Evolutionary conservation across 345 rosid species (phyloP).

Genomic region (Citrus sinensis): DVS_A1.0 CM039167.1:4619001-4619500

Average conservation of each 20-base stretch:
- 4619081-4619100: no score
- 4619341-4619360: slow-evolving; percentile 3
- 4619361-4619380: neutral
- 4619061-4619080: no score
- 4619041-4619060: no score
- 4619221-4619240: neutral
- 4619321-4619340: slow-evolving; percentile 6
- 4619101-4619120: no score
- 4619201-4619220: neutral
- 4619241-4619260: slow-evolving; percentile 18
- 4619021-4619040: no score
- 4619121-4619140: no score
- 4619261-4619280: slow-evolving; percentile 22
- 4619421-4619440: slow-evolving; percentile 20
- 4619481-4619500: slow-evolving; percentile 60
- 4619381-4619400: neutral
- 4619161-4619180: no score
- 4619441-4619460: slow-evolving; percentile 38
- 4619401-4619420: neutral
- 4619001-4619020: no score
- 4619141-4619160: no score
- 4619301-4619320: slow-evolving; percentile 12
- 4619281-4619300: slow-evolving; percentile 17
- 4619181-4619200: no score
- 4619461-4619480: slow-evolving; percentile 37